Evolutionary conservation across 2,329 filamentous ascomycete genomes (phyloP).

Genomic region (Chaetothyriales sp.): DNA sequence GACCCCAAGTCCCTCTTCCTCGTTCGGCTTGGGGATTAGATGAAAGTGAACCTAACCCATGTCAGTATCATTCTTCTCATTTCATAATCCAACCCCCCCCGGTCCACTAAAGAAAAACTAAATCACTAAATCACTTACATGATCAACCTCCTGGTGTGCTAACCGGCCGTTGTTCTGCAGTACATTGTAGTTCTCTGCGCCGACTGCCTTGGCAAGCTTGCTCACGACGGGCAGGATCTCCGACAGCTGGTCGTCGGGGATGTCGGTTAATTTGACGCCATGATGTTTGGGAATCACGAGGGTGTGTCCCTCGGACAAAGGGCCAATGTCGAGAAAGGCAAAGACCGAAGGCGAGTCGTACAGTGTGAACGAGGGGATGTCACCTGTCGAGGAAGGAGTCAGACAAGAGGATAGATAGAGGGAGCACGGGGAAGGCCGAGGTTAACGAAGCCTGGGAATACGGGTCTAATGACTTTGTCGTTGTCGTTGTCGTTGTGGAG

Average conservation of each 20-base stretch:
- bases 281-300: slow-evolving; percentile 95
- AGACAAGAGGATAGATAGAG: not conserved
- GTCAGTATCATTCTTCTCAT: not conserved
- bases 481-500: not conserved
- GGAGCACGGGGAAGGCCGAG: not conserved
- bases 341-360: slow-evolving; percentile 87
- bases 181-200: slow-evolving; percentile 75
- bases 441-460: not conserved
- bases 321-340: slow-evolving; percentile 92
- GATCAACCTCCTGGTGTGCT: slow-evolving; percentile 84
- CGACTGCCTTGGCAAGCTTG: slow-evolving; percentile 66
- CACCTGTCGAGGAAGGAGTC: slow-evolving; percentile 43
- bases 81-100: slow-evolving; percentile 1
- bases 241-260: slow-evolving; percentile 72
- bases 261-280: slow-evolving; percentile 79
- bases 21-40: slow-evolving; percentile 92
- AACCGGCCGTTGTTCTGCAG: slow-evolving; percentile 89
- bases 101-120: slow-evolving; percentile 3
- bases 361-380: slow-evolving; percentile 93
- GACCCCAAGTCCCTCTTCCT: slow-evolving; percentile 64
- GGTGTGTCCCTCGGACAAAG: slow-evolving; percentile 80
- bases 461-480: too few species aligned
- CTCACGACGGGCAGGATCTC: slow-evolving; percentile 82
- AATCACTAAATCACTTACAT: slow-evolving; percentile 45
- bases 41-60: slow-evolving; percentile 72